Conservation (phyloP, 2,329 filamentous ascomycete species). For the Diplodia sapinea region DNA sequence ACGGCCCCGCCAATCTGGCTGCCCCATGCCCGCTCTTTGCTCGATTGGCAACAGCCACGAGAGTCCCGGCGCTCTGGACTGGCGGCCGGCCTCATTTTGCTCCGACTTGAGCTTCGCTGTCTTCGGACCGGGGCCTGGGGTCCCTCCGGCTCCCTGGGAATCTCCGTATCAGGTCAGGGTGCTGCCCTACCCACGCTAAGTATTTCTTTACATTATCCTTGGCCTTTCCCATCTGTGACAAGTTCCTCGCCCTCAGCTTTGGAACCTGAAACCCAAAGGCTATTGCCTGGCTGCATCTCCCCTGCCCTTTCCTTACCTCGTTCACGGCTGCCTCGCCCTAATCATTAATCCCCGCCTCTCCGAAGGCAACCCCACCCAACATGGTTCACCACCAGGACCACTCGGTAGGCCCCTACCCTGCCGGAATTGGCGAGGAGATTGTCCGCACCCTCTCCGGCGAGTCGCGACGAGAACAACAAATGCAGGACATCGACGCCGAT, state of each 20-base stretch:
- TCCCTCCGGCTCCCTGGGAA: constrained; percentile 18
- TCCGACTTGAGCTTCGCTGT: constrained; percentile 5
- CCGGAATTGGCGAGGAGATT: constrained; percentile 22
- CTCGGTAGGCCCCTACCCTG: constrained; percentile 11
- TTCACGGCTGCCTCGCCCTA: constrained; percentile 2
- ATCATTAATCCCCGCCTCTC: neutral
- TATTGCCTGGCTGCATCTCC: neutral
- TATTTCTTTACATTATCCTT: constrained; percentile 8
- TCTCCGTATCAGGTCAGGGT: neutral
- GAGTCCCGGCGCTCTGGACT: neutral
- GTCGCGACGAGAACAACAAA: neutral
- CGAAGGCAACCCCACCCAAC: constrained; percentile 2
- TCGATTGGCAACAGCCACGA: neutral
- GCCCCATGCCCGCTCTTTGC: constrained; percentile 9
- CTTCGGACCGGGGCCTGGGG: neutral
- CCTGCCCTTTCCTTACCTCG: too few species aligned
- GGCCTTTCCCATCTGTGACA: constrained; percentile 4
- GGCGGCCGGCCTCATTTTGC: constrained; percentile 1
- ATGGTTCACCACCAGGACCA: constrained; percentile 9
- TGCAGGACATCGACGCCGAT: constrained; percentile 17
- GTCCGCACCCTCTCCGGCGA: constrained; percentile 22
- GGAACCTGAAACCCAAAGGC: constrained; percentile 4
- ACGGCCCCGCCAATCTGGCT: neutral
- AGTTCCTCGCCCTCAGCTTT: neutral
- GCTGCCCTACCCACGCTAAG: neutral